phyloP scores from a whole-genome alignment of 2,329 filamentous ascomycete species.

The Arthrobotrys musiformis region DNA sequence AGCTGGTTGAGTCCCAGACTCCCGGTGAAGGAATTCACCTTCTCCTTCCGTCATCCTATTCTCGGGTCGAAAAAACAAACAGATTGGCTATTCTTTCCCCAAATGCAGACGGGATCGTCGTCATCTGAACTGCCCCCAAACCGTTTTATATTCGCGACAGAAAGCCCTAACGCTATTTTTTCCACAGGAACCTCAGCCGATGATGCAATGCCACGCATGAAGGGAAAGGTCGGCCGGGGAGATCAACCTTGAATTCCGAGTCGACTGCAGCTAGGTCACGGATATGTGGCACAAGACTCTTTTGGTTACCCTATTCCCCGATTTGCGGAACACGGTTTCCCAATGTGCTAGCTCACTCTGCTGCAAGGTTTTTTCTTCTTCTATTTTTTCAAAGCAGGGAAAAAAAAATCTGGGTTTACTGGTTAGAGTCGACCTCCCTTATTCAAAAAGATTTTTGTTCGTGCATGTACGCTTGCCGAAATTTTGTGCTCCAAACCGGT shows the following conservation, averaged over 20 bases:
- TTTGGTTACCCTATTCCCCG: background rate
- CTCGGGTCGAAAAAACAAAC: background rate
- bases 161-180: background rate
- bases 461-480: constrained; percentile 2
- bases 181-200: background rate
- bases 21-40: background rate
- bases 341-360: background rate
- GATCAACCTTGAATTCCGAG: constrained; percentile 14
- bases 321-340: background rate
- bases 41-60: background rate
- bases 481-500: background rate
- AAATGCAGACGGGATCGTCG: background rate
- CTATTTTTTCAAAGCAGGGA: background rate
- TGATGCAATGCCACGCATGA: background rate
- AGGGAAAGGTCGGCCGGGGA: background rate
- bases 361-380: background rate
- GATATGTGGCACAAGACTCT: background rate
- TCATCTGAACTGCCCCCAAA: background rate
- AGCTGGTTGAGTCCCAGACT: background rate
- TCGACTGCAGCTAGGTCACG: background rate
- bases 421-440: background rate
- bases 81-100: background rate
- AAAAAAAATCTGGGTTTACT: too few species aligned
- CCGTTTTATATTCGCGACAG: background rate
- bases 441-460: background rate